phyloP scores from a whole-genome alignment of 2,329 filamentous ascomycete genomes.

The Parascedosporium putredinis region DNA sequence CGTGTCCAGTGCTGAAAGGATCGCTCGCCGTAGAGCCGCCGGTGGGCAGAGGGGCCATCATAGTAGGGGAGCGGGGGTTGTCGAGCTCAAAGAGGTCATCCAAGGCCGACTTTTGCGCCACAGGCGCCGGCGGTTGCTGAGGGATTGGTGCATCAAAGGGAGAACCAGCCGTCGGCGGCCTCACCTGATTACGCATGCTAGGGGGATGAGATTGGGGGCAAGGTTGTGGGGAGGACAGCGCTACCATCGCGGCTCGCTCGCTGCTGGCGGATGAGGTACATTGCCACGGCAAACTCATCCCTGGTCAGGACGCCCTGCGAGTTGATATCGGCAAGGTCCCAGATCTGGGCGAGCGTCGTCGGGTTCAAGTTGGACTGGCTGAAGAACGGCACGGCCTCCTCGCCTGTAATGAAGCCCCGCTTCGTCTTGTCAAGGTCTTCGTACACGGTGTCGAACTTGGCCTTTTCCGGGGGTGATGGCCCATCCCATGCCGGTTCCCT shows the following conservation, averaged over 20 bases:
- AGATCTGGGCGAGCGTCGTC: conserved; percentile 84
- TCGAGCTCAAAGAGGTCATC: conserved; percentile 94
- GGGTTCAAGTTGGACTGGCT: conserved; percentile 85
- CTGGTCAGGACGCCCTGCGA: conserved; percentile 74
- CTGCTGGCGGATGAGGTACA: conserved; percentile 92
- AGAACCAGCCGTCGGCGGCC: conserved; percentile 39
- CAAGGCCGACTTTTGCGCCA: conserved; percentile 65
- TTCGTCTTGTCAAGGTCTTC: conserved; percentile 69
- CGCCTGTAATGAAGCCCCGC: conserved; percentile 78
- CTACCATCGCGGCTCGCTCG: conserved; percentile 56
- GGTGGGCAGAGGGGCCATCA: conserved; percentile 56
- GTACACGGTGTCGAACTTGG: conserved; percentile 80
- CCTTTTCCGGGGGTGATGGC: conserved; percentile 74
- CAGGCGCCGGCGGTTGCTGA: conserved; percentile 24
- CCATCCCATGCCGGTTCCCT: conserved; percentile 54
- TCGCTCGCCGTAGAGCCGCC: conserved; percentile 60
- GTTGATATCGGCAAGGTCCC: conserved; percentile 92
- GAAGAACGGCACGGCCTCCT: conserved; percentile 90
- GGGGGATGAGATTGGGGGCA: conserved; percentile 76
- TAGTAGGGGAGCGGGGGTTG: conserved; percentile 42
- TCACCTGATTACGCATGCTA: conserved; percentile 59
- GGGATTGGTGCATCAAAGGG: conserved; percentile 39
- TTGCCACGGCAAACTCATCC: conserved; percentile 93
- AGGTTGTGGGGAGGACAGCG: conserved; percentile 56
- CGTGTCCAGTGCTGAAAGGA: conserved; percentile 44